Evolutionary conservation across 2,329 filamentous ascomycete species (phyloP), one percentile per base, ranked within the genome.

Genomic region (Chrysoporthe cubensis): DNA sequence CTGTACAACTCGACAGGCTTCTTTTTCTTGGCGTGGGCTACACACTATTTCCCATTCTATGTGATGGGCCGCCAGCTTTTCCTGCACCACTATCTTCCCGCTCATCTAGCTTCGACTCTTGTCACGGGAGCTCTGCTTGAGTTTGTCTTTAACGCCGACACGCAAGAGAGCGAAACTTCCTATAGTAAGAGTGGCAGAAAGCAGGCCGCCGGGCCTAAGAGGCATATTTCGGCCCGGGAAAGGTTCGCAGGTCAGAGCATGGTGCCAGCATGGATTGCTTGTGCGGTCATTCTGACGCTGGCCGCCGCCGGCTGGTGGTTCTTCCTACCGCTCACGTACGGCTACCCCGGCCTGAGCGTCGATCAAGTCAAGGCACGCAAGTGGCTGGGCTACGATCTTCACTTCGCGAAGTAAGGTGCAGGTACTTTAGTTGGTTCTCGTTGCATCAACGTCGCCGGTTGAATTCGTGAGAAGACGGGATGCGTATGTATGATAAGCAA

Each of bases 1-100:
- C 87, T 99, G 62, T 99, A 99, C 83, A 98, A 98, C 85, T 97
- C 94, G 65, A 98, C 96, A 0, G 96, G 96, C 34, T 99, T 99
- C 87, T 96, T 99, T 84, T 98, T 97, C 88, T 88, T 99, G 67
- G 93, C 94, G 66, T 99, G 96, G 96, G 94, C 93, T 16, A 95
- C 94, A 2, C 96, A 99, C 79, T 99, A 97, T 84, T 89, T 97
- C 79, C 95, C 95, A 64, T 99, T 99, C 85, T 99, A 90, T 83
- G 88, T 97, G 71, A 99, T 99, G 95, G 95, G 95, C 67, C 94
- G 95, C 74, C 95, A 99, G 79, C 90, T 97, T 72, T 99, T 99
- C 89, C 81, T 99, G 73, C 96, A 99, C 80, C 96, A 99, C 81
- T 99, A 99, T 77, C 88, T 99, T 3, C 96, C 96, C 0, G 93